phyloP scores from a whole-genome alignment of 805 yeast species.

The Teunomyces funiuensis region DNA sequence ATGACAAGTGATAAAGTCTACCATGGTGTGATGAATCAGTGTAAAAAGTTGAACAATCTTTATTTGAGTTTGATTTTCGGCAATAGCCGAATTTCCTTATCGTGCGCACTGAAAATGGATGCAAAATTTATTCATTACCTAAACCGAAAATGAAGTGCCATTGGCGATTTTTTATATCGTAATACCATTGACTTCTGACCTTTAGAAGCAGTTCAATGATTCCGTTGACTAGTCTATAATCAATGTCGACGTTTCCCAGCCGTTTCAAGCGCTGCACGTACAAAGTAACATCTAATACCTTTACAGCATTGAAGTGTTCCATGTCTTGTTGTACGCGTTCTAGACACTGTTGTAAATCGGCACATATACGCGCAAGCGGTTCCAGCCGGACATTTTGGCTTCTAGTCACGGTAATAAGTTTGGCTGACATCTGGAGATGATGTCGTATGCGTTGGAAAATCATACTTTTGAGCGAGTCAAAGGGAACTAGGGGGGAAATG shows the following conservation, averaged over 20 bases:
- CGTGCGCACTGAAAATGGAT: not conserved
- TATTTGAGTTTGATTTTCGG: constrained; percentile 3
- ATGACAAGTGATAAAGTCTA: constrained; percentile 81
- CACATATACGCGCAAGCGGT: constrained; percentile 11
- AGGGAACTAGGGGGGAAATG: constrained; percentile 1
- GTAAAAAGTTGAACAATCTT: not conserved
- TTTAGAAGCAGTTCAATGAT: constrained; percentile 23
- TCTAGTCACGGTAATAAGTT: constrained; percentile 24
- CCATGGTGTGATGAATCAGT: constrained; percentile 22
- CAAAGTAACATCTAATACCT: constrained; percentile 7
- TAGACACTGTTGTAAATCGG: constrained; percentile 12
- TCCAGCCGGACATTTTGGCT: constrained; percentile 19
- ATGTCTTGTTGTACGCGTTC: not conserved
- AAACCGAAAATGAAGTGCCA: constrained; percentile 9
- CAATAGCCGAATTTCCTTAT: constrained; percentile 4
- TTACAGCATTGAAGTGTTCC: not conserved
- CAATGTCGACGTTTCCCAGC: constrained; percentile 6
- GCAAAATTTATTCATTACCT: not conserved
- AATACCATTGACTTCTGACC: constrained; percentile 24
- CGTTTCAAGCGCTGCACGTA: not conserved
- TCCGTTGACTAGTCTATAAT: constrained; percentile 22
- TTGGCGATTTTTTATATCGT: constrained; percentile 14
- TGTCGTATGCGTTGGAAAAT: constrained; percentile 30
- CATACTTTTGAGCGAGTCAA: not conserved
- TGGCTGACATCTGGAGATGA: constrained; percentile 19